Evolutionary conservation across 345 rosid genomes (phyloP), one percentile per base, ranked within the genome.

Genomic region (Ailanthus altissimus): DNA sequence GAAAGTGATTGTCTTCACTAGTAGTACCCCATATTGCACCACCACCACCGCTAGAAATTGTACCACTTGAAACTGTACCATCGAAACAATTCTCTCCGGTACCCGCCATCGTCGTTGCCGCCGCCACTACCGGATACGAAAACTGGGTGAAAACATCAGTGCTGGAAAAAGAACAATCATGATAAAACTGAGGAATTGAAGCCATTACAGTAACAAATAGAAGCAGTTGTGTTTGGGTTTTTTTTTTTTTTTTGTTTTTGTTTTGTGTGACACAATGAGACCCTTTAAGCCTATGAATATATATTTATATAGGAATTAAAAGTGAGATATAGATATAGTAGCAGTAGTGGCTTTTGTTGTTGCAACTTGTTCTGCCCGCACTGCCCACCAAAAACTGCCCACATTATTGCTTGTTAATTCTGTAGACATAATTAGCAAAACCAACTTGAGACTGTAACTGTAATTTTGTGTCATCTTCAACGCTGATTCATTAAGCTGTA

Each of bases 151-250:
- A 79, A 61, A 84, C 73, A 68, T 82, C 85, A 40, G 47, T 20
- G 11, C 78, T 80, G 14, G 84, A 78, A 53, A 82, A 86, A 50
- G 86, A 70, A 74, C 84, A 86, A 73, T 82, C 86, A 32, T 80
- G 50, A 79, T 76, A 81, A n/a, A 84, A 83, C 13, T 85, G 87
- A 81, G 91, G 87, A 57, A 86, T 50, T 26, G 86, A 87, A 82
- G 88, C 85, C 94, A 89, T 89, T 77, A 76, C 58, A 74, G 42
- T 5, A 13, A 38, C 25, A 45, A 15, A 57, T 5, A 70, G 36
- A 12, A 38, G 5, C 1, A n/a, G n/a, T 40, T 42, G 23, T 53
- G 42, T 40, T 11, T 20, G 10, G 64, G 40, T 57, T 42, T 54
- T 32, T 32, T 16, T 51, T 28, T 28, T 14, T 32, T 14, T 4